These are phyloP conservation scores for Flaveria sonorensis DNA, from an alignment of 129 eudicot species.

Conservation along the genomic window DNA sequence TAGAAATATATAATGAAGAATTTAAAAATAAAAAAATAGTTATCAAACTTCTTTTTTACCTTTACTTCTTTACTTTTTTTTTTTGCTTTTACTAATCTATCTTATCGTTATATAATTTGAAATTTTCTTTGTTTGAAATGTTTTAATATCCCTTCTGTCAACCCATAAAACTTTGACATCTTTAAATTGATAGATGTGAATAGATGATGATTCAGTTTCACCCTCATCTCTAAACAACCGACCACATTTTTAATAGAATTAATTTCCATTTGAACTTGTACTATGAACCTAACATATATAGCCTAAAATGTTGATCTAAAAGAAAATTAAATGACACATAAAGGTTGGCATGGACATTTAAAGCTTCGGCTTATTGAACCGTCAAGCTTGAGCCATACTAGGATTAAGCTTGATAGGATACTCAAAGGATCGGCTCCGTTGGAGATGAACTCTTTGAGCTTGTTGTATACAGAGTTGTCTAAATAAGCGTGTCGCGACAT, in stretches of 20 bases:
- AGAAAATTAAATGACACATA: neutral
- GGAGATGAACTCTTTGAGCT: neutral
- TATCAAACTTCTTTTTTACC: too few species aligned
- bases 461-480: neutral
- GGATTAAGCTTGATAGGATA: neutral
- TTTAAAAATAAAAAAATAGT: too few species aligned
- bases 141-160: neutral
- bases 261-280: neutral
- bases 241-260: neutral
- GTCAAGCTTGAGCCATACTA: neutral
- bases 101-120: too few species aligned
- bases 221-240: neutral
- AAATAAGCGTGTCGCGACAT: too few species aligned
- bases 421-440: neutral
- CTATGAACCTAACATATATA: neutral
- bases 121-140: neutral
- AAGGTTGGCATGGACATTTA: neutral
- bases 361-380: neutral
- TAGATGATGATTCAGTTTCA: neutral
- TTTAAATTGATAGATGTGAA: neutral
- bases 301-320: neutral
- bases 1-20: too few species aligned
- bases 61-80: too few species aligned
- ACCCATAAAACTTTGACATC: neutral
- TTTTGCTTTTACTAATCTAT: too few species aligned